A percentile compares a stretch with the other conserved stretches of the same genome.
Evolutionary conservation across 306 rosid species (phyloP).

Genomic region (Sesbania bispinosa): DNA sequence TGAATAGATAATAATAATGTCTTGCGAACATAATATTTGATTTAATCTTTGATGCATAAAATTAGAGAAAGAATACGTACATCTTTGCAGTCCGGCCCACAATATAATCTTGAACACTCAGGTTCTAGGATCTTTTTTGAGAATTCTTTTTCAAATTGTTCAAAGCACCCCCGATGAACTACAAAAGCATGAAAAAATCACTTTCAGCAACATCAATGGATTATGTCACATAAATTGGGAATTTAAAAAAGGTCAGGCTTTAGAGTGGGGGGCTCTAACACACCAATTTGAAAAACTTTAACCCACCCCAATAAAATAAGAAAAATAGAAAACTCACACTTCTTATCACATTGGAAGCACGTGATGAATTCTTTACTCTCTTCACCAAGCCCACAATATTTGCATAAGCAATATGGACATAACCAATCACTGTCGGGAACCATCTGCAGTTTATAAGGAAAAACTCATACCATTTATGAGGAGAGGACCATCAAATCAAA

Average conservation of each 20-base stretch:
- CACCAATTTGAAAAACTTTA: too few species aligned
- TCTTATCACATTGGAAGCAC: constrained; percentile 37
- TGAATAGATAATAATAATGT: background rate
- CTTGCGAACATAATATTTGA: background rate
- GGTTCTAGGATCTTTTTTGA: background rate
- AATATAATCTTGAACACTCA: background rate
- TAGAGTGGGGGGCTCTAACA: too few species aligned
- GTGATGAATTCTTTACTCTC: background rate
- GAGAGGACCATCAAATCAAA: background rate
- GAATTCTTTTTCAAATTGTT: background rate
- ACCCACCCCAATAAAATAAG: too few species aligned
- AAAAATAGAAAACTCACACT: constrained; percentile 17
- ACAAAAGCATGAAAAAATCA: background rate
- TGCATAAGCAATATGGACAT: constrained; percentile 44
- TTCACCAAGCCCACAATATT: constrained; percentile 17
- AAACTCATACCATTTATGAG: background rate
- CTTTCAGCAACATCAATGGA: background rate
- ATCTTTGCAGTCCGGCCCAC: constrained; percentile 27
- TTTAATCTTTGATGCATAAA: background rate
- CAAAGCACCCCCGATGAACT: constrained; percentile 40
- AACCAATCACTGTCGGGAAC: constrained; percentile 33
- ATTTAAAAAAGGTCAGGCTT: too few species aligned
- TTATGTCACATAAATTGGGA: background rate
- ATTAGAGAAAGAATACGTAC: constrained; percentile 24
- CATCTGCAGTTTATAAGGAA: constrained; percentile 17